Percentiles rank a stretch among this genome's conserved stretches.
Evolutionary conservation across 352 stramenopile genomes (phyloP).

Genomic region (Pythium periplocum): DNA sequence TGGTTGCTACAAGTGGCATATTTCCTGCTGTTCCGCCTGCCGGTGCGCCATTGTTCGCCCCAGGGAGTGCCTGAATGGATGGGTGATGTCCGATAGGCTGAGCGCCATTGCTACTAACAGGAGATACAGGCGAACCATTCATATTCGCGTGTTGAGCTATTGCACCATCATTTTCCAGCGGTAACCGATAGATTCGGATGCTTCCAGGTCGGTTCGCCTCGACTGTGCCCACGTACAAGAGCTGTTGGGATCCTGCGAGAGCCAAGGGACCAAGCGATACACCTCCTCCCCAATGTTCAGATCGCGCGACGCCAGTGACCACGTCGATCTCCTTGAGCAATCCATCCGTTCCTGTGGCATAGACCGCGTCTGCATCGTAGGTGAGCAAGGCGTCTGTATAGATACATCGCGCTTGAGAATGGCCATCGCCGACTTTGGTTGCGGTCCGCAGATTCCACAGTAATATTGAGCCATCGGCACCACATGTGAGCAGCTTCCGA

Average conservation of each 20-base stretch:
- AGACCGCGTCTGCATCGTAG: constrained; percentile 66
- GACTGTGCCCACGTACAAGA: constrained; percentile 85
- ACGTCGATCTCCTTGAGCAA: constrained; percentile 89
- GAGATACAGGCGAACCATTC: not conserved
- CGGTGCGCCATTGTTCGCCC: not conserved
- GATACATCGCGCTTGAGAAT: constrained; percentile 69
- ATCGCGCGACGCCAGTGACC: constrained; percentile 42
- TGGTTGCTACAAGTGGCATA: constrained; percentile 10
- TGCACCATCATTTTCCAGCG: constrained; percentile 46
- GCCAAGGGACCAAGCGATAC: constrained; percentile 69
- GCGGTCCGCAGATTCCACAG: constrained; percentile 73
- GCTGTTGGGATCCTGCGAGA: constrained; percentile 80
- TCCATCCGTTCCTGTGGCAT: constrained; percentile 88
- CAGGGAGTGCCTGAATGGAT: not conserved
- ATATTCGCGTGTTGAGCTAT: no score
- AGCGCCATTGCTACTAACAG: not conserved
- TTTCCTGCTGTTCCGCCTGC: not conserved
- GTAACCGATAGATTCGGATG: constrained; percentile 68
- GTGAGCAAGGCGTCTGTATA: constrained; percentile 64
- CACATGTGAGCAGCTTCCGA: constrained; percentile 66
- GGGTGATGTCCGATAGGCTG: not conserved
- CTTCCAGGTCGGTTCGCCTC: constrained; percentile 66
- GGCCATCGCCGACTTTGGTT: constrained; percentile 71
- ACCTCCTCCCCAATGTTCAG: constrained; percentile 52
- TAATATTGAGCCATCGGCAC: constrained; percentile 70